phyloP scores from a whole-genome alignment of 176 grass and related monocot species.

The Chrysopogon serrulatus region DNA sequence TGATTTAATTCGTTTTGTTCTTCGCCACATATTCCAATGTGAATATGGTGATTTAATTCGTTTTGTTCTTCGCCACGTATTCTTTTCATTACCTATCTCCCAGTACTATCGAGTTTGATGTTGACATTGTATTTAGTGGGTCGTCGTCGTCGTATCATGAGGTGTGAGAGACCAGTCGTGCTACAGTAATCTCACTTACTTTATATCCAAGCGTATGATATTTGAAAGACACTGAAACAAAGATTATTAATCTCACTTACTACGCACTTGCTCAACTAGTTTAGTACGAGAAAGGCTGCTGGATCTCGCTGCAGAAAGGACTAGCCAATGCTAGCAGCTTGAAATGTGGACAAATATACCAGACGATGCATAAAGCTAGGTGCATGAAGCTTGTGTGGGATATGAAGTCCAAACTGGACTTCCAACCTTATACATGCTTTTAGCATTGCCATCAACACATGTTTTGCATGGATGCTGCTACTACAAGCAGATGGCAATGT shows the following conservation, averaged over 20 bases:
- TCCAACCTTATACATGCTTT: conserved; percentile 10
- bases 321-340: neutral
- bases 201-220: neutral
- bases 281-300: neutral
- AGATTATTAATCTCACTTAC: neutral
- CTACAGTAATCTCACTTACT: too few species aligned
- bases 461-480: neutral
- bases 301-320: neutral
- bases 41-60: neutral
- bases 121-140: neutral
- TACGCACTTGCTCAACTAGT: neutral
- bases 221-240: neutral
- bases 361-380: neutral
- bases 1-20: neutral
- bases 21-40: neutral
- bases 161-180: too few species aligned
- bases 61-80: neutral
- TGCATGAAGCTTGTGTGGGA: neutral
- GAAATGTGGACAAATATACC: neutral
- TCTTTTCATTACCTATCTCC: neutral
- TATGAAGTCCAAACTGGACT: neutral
- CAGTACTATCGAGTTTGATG: neutral
- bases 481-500: too few species aligned
- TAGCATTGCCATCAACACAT: neutral
- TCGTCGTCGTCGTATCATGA: too few species aligned